Conservation (phyloP, 495 filamentous ascomycete genomes). For the Hamigera avellanea region DNA sequence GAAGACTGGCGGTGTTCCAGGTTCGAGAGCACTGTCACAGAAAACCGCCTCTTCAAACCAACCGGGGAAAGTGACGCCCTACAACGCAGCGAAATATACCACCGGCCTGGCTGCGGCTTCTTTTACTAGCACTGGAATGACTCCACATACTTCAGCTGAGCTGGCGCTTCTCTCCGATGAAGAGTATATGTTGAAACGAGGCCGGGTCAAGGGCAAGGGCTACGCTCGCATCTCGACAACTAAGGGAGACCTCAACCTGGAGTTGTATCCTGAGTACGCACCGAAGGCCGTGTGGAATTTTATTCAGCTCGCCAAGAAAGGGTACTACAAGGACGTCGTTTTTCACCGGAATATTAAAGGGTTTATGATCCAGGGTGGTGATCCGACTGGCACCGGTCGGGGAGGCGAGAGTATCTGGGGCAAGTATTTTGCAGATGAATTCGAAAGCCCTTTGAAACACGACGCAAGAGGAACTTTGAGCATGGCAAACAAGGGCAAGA, state of each 20-base stretch:
- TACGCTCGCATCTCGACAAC: constrained; percentile 84
- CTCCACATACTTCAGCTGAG: constrained; percentile 77
- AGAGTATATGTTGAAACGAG: constrained; percentile 88
- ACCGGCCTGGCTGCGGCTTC: constrained; percentile 87
- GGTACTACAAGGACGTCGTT: constrained; percentile 70
- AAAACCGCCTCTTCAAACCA: constrained; percentile 5
- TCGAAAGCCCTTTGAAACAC: constrained; percentile 77
- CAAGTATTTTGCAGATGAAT: constrained; percentile 84
- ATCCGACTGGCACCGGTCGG: constrained; percentile 56
- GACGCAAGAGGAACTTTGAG: constrained; percentile 66
- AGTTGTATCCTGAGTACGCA: constrained; percentile 81
- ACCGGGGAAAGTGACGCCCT: constrained; percentile 40
- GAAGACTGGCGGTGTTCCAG: constrained; percentile 20
- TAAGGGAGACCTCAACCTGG: constrained; percentile 72
- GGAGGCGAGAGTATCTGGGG: constrained; percentile 86
- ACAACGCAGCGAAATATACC: constrained; percentile 83
- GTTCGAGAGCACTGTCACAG: constrained; percentile 5
- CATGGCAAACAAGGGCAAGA: constrained; percentile 98
- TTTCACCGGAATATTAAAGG: constrained; percentile 91
- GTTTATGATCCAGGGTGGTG: constrained; percentile 97
- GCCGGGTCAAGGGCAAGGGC: constrained; percentile 75
- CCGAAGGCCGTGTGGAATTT: constrained; percentile 97
- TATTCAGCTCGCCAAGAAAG: constrained; percentile 72
- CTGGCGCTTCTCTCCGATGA: constrained; percentile 81
- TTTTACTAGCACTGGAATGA: constrained; percentile 88